Conservation (phyloP, 2,329 filamentous ascomycete species). For the Phaeosphaeria sp. region DNA sequence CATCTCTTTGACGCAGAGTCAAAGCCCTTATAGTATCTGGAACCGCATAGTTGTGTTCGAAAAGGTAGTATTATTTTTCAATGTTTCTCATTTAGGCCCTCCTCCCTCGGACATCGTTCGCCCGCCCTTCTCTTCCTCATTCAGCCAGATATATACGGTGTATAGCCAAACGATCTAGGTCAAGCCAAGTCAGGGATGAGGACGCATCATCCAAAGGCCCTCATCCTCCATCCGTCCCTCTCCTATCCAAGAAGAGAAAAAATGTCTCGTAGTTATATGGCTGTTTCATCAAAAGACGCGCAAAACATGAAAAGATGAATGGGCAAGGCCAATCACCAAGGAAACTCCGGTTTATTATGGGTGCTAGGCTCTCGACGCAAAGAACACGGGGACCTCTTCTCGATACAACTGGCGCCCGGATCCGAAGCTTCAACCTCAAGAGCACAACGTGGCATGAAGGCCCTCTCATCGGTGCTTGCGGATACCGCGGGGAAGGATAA, state of each 20-base stretch:
- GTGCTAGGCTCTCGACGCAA: constrained; percentile 47
- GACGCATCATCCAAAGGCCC: constrained; percentile 3
- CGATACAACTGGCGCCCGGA: constrained; percentile 16
- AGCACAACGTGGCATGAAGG: constrained; percentile 35
- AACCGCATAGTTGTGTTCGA: neutral
- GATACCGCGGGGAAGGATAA: constrained; percentile 13
- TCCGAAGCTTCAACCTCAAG: constrained; percentile 49
- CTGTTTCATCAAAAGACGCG: constrained; percentile 16
- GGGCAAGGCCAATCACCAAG: neutral
- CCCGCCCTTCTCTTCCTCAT: neutral
- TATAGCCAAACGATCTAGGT: neutral
- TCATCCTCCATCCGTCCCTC: neutral
- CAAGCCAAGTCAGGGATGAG: neutral
- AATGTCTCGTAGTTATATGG: constrained; percentile 18
- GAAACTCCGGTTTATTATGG: constrained; percentile 21
- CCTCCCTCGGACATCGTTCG: neutral
- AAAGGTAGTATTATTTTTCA: neutral
- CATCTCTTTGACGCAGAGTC: too few relatives aligned
- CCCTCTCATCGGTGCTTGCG: constrained; percentile 52
- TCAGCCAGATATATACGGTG: constrained; percentile 1
- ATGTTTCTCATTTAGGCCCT: neutral
- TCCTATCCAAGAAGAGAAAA: neutral
- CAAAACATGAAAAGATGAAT: constrained; percentile 12
- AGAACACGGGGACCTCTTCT: constrained; percentile 15
- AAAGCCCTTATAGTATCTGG: too few relatives aligned